phyloP scores from a whole-genome alignment of 73 alveolate genomes.

The Symbiodinium natans region DNA sequence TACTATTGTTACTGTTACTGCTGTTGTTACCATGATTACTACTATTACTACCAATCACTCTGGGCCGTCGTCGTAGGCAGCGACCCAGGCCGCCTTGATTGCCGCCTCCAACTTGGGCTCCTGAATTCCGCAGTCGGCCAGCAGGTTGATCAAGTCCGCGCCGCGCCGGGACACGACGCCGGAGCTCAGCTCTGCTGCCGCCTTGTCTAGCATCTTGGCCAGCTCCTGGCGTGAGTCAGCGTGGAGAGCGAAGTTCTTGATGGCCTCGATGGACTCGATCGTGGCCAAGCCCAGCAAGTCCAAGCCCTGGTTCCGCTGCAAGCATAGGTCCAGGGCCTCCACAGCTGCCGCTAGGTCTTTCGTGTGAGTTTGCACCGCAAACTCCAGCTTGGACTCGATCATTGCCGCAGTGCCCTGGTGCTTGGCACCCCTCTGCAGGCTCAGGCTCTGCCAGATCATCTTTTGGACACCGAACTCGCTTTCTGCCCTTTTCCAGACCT shows the following conservation, averaged over 20 bases:
- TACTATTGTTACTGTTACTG: no score
- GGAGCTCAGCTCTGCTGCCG: background rate
- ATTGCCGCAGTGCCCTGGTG: constrained; percentile 29
- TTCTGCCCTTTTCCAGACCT: constrained; percentile 59
- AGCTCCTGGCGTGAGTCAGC: constrained; percentile 39
- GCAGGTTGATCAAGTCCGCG: constrained; percentile 9
- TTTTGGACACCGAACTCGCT: constrained; percentile 45
- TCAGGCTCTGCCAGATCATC: constrained; percentile 57
- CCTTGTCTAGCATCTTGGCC: constrained; percentile 11
- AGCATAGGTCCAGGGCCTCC: constrained; percentile 27
- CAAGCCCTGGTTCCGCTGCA: constrained; percentile 26
- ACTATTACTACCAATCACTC: no score
- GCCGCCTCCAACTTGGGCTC: constrained; percentile 18
- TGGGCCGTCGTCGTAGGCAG: no score
- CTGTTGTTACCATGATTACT: no score
- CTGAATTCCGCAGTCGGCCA: constrained; percentile 24
- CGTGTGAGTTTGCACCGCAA: constrained; percentile 41
- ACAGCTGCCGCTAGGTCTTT: constrained; percentile 22
- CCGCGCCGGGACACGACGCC: constrained; percentile 32
- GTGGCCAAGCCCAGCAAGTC: constrained; percentile 22
- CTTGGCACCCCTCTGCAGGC: constrained; percentile 27
- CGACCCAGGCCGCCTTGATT: background rate
- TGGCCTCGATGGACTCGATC: constrained; percentile 22
- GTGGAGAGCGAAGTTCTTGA: background rate
- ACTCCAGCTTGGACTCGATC: constrained; percentile 47